Base-by-base conservation (phyloP, 148 eudicot genomes). In the Rhododendron mucronatum region DNA sequence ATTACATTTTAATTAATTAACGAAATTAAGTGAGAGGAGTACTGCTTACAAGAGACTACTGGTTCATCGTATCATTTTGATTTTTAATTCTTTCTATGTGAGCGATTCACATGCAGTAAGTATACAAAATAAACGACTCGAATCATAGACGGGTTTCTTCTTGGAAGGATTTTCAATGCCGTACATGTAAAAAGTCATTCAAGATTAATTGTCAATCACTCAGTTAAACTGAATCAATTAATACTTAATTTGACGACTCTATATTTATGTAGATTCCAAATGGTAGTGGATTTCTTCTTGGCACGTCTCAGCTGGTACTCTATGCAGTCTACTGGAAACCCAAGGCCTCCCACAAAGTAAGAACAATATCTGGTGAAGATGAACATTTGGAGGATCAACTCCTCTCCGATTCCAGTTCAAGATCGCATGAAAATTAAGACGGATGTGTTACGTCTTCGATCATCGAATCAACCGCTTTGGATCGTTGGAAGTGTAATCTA, bases 241-340 rank as follows among this genome's bases (percentile, higher is more conserved):
- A 59, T 23, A 65, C 3, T 69, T 30, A 30, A 30, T 30, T 71
- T 71, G 76, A 33, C 1, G 76, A 71, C 76, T 71, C 18, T 11
- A 11, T 47, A 3, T 21, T 2, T 28, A 30, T 78, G n/a, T 79
- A 79, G 82, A 51, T 79, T 15, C 59, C 82, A 26, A 48, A 79
- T 48, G 82, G 57, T 1, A 48, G 16, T 79, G 82, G 82, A 79
- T 47, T 79, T 79, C 10, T 79, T n/a, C 35, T 79, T 47, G 82
- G 82, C 6, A 47, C 35, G 3, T 51, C 57, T 79, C 82, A 79
- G 35, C 59, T 79, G 59, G 59, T 79, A 21, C 82, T 79, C 57
- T 79, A 79, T 28, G 57, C 82, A 10, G 26, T 79, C 15, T 26
- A 79, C 81, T 21, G 81, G 48, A 79, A 33, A 47, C 28, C 57